Evolutionary conservation across 2,329 filamentous ascomycete species (phyloP), one percentile per base, ranked within the genome.

Genomic region (Cladosporium colombiae): DNA sequence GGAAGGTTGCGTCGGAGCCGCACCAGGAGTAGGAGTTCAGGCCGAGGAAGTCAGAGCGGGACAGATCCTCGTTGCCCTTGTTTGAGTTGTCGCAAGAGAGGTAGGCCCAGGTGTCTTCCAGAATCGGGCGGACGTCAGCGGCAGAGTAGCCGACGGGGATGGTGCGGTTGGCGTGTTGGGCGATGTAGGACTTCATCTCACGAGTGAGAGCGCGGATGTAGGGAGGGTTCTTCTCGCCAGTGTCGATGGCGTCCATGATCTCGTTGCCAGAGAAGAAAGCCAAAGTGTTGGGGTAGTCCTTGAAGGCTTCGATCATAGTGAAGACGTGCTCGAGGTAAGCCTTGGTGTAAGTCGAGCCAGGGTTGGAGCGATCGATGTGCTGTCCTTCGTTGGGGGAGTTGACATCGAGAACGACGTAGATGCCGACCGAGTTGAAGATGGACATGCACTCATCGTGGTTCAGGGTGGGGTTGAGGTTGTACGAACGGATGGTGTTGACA

Each of bases 1-100:
- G 76, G 77, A 86, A 91, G 57, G 84, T 86, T 63, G 88, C 88
- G 14, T 87, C 80, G 62, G 84, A 86, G 72, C 90, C 91, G 83
- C 90, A 92, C 75, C 89, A 91, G 78, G 89, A 90, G 79, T 88
- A 89, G 80, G 85, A 87, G 80, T 93, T 93, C 65, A 94, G 82
- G 44, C 91, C 91, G 73, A 93, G 93, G 73, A 93, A 82, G 73
- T 94, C 91, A 64, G 85, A 87, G 33, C 86, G 85, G 70, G 88
- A 90, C 75, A 85, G 82, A 67, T 86, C 82, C 5, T 63, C 49
- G 27, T 78, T 76, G 72, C 77, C 73, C 49, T 79, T 66, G 75
- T 89, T 84, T 62, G 83, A 77, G 64, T 75, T 73, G 44, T 84
- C 80, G 79, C 91, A 93, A 75, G 90, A 84, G 80, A 93, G 83